Conservation (phyloP, 2,329 filamentous ascomycete species). For the Thielaviopsis ethacetica region DNA sequence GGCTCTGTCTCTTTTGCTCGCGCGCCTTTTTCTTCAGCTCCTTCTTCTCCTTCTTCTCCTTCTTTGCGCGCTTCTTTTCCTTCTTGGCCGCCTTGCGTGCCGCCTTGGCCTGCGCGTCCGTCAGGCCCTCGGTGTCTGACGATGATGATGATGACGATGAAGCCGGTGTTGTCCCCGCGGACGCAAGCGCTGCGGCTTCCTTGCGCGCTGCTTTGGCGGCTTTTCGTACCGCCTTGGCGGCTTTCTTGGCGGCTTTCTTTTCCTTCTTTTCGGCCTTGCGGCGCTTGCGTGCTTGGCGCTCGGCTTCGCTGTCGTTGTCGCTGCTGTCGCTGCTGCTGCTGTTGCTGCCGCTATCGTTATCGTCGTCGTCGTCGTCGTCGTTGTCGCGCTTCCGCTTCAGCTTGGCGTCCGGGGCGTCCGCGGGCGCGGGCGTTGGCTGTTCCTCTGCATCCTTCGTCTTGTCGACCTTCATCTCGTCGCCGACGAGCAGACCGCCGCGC, state of each 20-base stretch:
- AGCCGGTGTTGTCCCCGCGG: too few species aligned
- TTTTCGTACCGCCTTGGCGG: background rate
- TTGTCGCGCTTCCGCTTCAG: slow-evolving; percentile 1
- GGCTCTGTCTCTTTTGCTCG: background rate
- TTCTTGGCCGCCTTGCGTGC: background rate
- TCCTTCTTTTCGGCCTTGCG: slow-evolving; percentile 8
- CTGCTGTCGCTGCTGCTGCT: background rate
- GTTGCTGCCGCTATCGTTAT: too few species aligned
- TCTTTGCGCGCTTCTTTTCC: slow-evolving; percentile 7
- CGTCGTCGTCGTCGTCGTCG: background rate
- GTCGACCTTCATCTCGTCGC: slow-evolving; percentile 15
- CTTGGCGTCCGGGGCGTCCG: background rate
- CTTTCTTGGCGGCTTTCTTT: slow-evolving; percentile 6
- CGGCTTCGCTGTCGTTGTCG: background rate
- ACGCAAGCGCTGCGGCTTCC: too few species aligned
- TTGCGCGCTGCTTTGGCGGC: too few species aligned
- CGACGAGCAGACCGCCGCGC: slow-evolving; percentile 51
- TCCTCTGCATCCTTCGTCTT: slow-evolving; percentile 1
- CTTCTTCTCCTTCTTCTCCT: slow-evolving; percentile 5
- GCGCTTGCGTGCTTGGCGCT: slow-evolving; percentile 1
- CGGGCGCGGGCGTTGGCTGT: too few species aligned
- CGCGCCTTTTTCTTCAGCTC: background rate
- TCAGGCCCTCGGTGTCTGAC: too few species aligned
- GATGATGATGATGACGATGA: too few species aligned
- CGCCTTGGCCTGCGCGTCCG: too few species aligned